Base-by-base conservation (phyloP, 129 eudicot species). In the Escallonia rubra region DNA sequence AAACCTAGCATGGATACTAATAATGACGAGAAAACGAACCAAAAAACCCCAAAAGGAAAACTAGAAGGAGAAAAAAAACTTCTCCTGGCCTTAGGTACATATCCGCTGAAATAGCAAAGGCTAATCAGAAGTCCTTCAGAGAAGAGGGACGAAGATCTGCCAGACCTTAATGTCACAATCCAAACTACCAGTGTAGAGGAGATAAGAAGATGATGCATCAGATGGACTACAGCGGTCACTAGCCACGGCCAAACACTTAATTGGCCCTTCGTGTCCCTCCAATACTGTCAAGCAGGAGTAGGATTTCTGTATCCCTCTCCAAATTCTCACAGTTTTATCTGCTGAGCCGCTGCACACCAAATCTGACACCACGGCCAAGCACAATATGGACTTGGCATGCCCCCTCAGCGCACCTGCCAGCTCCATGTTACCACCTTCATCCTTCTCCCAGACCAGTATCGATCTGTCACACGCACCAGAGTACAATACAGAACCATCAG, bases 201-300 rank as follows among this genome's bases (percentile, higher is more conserved):
- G 75, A 78, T 82, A 74, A 43, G 82, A 63, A 67, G 84, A 76
- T 50, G 83, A 63, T 65, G 75, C 23, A 63, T 81, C 84, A 10
- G 79, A 61, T 23, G 64, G 76, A 68, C 57, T 42, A 52, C 39
- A 43, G 38, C 69, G 57, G 61, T 79, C 83, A 64, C 64, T 55
- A 59, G 75, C 86, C 16, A 72, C 56, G 6, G 81, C 71, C 72
- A 86, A 79, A 45, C 92, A 86, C 81, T 86, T 86, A 16, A 86
- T 81, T 2, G 92, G 92, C 46, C 92, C 86, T 62, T 42, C 72
- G 59, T 86, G 92, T 60, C 92, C 92, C 68, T 82, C 88, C 70
- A 86, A 66, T 43, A 86, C 85, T 4, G 81, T 83, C 67, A 86
- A 68, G 61, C 86, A 82, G 65, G 75, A 70, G 79, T 86, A 82